Base-by-base conservation (phyloP, 2,329 filamentous ascomycete species). In the Cryphonectria naterciae region DNA sequence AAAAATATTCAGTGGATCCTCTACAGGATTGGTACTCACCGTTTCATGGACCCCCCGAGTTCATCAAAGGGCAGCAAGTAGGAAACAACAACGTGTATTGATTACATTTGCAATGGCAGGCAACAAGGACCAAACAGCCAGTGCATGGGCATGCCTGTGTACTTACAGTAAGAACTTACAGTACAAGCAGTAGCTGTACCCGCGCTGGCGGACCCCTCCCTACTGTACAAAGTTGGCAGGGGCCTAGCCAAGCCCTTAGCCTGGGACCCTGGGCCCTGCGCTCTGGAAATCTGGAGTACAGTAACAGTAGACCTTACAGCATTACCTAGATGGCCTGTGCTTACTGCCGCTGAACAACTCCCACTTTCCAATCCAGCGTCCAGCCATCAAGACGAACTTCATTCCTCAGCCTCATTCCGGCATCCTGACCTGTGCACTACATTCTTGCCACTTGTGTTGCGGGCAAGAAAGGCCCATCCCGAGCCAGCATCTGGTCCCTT, bases 251-350 rank as follows among this genome's bases (percentile, higher is more conserved):
- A 35, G 15, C 60, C 35, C 37, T 22, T 3, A 17, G 60, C 19
- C 60, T 62, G 35, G 32, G 13, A 25, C 58, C 35, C 58, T 10
- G 28, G 32, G 58, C 58, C 22, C 32, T 35, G 28, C 11, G 58
- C 58, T 22, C 54, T 58, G 54, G 15, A 58, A 58, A 32, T 62
- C 60, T 64, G 37, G 37, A 43, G 61, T 46, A 49, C 7, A n/a
- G 46, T 49, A 19, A n/a, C 37, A 39, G 37, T 39, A 37, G 35
- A n/a, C 35, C 39, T 64, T 28, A 13, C 41, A 43, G 32, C 32
- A 39, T 39, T 10, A 49, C 46, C 10, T 49, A 32, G 61, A 28
- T 28, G 22, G 35, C n/a, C 37, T 64, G 35, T 19, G 35, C 37
- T 28, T 17, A 19, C 37, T n/a, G 58, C 58, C 41, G 39, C 19